Evolutionary conservation across 2,329 filamentous ascomycete genomes (phyloP), one percentile per base, ranked within the genome.

Genomic region (Colletotrichum camelliae): DNA sequence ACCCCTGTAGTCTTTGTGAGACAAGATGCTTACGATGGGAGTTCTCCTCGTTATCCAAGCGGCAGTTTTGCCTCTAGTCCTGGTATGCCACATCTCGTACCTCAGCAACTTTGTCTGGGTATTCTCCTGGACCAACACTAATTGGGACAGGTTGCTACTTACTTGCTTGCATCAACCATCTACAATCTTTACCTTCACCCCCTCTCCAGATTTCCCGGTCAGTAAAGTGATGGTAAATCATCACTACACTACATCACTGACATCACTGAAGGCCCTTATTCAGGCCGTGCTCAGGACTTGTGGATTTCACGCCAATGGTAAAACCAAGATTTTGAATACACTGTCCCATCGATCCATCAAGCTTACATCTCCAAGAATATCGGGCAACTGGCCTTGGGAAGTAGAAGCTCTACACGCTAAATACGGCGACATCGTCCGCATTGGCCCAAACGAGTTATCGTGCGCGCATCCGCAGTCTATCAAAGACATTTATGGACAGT

Each of bases 401-500:
- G 12, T 72, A 8, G 70, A 72, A 15, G 55, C 62, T 2, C 24
- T 72, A 27, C 70, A 72, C 35, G 52, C 62, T 3, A 67, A 72
- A 10, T 72, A 67, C 27, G 70, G 70, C 7, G 82, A 83, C 2
- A 83, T 89, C 3, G 87, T 90, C 9, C 85, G 88, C 10, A 81
- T 88, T 43, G 84, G 83, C 5, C 88, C 88, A 1, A 82, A 87
- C 67, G 86, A 89, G 74, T 82, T 90, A 2, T 85, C 86, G 3
- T 89, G 87, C 78, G 84, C 81, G 35, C 79, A 82, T 21, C 80
- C 81, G 4, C 71, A 81, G 4, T 79, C 79, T 2, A 86, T 84
- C 81, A 83, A 84, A 77, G 85, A 88, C 60, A 87, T 88, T 55
- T 86, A 86, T 70, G 82, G 82, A 16, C 62, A 72, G 21, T 39